phyloP scores from a whole-genome alignment of 495 filamentous ascomycete species.

The Aspergillus diversus region DNA sequence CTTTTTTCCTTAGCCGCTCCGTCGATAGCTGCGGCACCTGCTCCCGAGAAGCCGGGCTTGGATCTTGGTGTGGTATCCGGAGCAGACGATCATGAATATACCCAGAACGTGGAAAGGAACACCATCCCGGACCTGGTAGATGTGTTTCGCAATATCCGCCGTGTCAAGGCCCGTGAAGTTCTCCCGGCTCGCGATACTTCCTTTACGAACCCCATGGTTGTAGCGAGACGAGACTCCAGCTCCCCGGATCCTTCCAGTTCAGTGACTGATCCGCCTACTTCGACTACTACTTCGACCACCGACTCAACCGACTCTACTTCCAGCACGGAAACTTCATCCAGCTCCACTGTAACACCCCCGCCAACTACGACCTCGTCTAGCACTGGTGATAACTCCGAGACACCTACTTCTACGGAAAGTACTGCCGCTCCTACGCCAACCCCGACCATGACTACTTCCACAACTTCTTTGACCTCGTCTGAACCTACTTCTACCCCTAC shows the following conservation, averaged over 20 bases:
- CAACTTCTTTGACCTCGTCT: slow-evolving; percentile 25
- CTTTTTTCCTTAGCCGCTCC: slow-evolving; percentile 34
- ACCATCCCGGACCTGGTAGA: slow-evolving; percentile 1
- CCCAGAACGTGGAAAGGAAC: slow-evolving; percentile 16
- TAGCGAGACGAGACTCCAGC: slow-evolving; percentile 8
- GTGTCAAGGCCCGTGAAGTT: slow-evolving; percentile 5
- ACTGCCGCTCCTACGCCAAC: slow-evolving; percentile 8
- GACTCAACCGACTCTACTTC: slow-evolving; percentile 1
- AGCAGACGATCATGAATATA: slow-evolving; percentile 21
- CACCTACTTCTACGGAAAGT: slow-evolving; percentile 1
- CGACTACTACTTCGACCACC: not conserved
- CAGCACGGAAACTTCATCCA: not conserved
- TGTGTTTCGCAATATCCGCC: slow-evolving; percentile 5
- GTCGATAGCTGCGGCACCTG: slow-evolving; percentile 27
- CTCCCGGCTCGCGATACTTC: not conserved
- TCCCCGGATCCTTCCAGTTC: slow-evolving; percentile 9
- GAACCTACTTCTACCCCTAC: slow-evolving; percentile 40
- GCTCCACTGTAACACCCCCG: not conserved
- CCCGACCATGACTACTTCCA: slow-evolving; percentile 27
- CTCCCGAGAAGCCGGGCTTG: slow-evolving; percentile 16
- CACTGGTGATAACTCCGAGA: not conserved
- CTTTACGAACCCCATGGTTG: not conserved
- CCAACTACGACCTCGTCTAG: not conserved
- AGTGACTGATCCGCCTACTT: slow-evolving; percentile 11
- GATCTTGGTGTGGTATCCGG: slow-evolving; percentile 14